Base-by-base conservation (phyloP, 306 rosid genomes). In the Prunus mira region DNA sequence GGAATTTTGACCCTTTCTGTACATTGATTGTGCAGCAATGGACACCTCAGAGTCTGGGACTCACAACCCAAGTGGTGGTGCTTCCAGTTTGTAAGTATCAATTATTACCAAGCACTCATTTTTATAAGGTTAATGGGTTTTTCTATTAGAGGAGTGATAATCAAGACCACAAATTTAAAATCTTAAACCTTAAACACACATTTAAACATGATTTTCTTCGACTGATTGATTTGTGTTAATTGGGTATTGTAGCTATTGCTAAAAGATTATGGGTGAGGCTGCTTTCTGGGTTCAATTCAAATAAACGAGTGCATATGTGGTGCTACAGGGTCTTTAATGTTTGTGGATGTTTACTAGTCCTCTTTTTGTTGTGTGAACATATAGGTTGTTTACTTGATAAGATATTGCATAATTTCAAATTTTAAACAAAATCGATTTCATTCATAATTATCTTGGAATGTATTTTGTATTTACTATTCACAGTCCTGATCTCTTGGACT, bases 41-140 rank as follows among this genome's bases (percentile, higher is more conserved):
- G 98, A 93, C 60, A 89, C 89, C 27, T 77, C 93, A 3, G 94
- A 87, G 75, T 69, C 90, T 61, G 88, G 70, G 56, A 82, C 81
- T 67, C 86, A 68, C 27, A 82, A 46, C 81, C 74, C 66, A 49
- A 86, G 76, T 82, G 32, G 87, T 49, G 78, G 72, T 78, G 73
- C 81, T 72, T n/a, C 69, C 58, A 80, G 43, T 51, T 22, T 86
- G 96, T 90, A 84, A 87, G 96, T 74, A 60, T 72, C 66, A 13
- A 68, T 18, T 24, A 6, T 12, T 24, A 22, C 24, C 19, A 67
- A 67, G 34, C 20, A 46, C 19, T 24, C 30, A 12, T 45, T 12
- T 45, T 46, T 20, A 46, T 45, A 9, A 2, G 6, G 24, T 24
- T 20, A 8, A 12, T 62, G 25, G 45, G 12, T 6, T 41, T 63